Base-by-base conservation (phyloP, 306 rosid species). In the Sesbania bispinosa region DNA sequence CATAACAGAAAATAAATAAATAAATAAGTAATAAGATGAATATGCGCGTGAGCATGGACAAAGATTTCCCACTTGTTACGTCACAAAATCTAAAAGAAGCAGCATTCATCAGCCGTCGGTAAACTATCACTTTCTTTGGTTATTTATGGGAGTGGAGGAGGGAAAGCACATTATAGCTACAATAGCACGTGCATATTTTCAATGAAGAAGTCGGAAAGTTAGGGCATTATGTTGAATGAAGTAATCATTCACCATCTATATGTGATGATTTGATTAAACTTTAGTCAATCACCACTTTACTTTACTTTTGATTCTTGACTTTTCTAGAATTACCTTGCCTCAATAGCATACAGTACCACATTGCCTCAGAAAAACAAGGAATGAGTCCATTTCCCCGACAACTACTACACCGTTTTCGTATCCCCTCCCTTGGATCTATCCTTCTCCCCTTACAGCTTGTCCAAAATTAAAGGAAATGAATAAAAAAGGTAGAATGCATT, bases 41-140 rank as follows among this genome's bases (percentile, higher is more conserved):
- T 66, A 26, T 71, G 68, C 65, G 75, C 75, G 48, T 66, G 79
- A 32, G 32, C 6, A 19, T 45, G 79, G 26, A 64, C n/a, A 72
- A 64, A 58, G 75, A 79, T 59, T 43, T 71, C 23, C 42, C n/a
- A 9, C 14, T 8, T 55, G 50, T 19, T 72, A 10, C 63, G 70
- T 79, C 78, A 73, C 51, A 57, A 64, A 73, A 73, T 73, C 75
- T 79, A 41, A 32, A 26, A 55, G 54, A 20, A 24, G 15, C 15
- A 9, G 24, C 48, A 62, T 66, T 71, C 43, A 54, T 54, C 39
- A 55, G 78, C 69, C n/a, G n/a, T n/a, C n/a, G n/a, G n/a, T n/a
- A n/a, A n/a, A n/a, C n/a, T n/a, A n/a, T n/a, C n/a, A n/a, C n/a
- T n/a, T n/a, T n/a, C n/a, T n/a, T n/a, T n/a, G n/a, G n/a, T n/a